Conservation (phyloP, 2,329 filamentous ascomycete genomes). For the Ascochyta viciae-villosae region DNA sequence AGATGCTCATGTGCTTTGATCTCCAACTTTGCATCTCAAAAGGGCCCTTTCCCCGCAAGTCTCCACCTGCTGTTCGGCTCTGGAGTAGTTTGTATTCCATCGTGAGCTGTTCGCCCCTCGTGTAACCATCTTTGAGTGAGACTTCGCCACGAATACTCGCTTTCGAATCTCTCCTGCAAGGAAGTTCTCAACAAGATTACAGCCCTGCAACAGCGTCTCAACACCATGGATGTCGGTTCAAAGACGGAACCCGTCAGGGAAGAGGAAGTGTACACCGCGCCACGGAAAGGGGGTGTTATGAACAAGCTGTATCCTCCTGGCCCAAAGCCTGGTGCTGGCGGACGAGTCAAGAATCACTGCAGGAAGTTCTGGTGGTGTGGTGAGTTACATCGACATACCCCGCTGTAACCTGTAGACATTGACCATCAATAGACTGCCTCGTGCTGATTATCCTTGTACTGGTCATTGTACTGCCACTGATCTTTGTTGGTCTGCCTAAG, state of each 20-base stretch:
- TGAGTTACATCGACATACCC: slow-evolving; percentile 23
- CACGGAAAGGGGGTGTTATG: slow-evolving; percentile 38
- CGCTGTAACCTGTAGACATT: neutral
- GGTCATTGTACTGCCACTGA: slow-evolving; percentile 64
- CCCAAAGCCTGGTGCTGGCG: slow-evolving; percentile 38
- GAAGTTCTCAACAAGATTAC: neutral
- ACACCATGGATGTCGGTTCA: slow-evolving; percentile 31
- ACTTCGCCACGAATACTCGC: neutral
- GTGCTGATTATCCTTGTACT: slow-evolving; percentile 58
- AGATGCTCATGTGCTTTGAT: slow-evolving; percentile 38
- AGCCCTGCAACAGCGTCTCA: neutral
- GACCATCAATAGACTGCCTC: slow-evolving; percentile 51
- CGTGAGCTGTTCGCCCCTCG: slow-evolving; percentile 2
- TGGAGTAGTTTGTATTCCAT: slow-evolving; percentile 15
- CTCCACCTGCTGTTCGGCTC: slow-evolving; percentile 20
- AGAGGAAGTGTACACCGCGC: slow-evolving; percentile 27
- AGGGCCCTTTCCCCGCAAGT: slow-evolving; percentile 40
- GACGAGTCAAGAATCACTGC: slow-evolving; percentile 47
- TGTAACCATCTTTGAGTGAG: neutral
- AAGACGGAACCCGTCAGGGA: slow-evolving; percentile 23
- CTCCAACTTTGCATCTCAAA: slow-evolving; percentile 20
- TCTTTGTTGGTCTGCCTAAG: slow-evolving; percentile 66
- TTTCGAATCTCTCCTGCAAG: neutral
- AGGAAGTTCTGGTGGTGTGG: slow-evolving; percentile 51
- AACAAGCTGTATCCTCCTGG: slow-evolving; percentile 47